Evolutionary conservation across 1,284 basidiomycete genomes (phyloP).

Genomic region (Trametes hirsuta): DNA sequence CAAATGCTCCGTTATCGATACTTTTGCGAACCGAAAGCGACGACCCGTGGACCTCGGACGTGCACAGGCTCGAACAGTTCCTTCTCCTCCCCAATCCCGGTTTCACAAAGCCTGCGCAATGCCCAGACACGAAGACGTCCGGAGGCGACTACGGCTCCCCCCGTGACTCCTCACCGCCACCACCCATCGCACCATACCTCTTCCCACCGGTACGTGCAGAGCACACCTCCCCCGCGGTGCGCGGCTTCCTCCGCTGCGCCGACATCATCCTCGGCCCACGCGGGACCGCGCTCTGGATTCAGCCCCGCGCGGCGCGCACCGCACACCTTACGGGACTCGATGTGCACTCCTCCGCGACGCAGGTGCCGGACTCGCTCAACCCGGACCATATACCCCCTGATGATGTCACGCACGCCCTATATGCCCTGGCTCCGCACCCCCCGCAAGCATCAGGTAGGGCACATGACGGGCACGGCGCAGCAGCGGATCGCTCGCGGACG

Average conservation of each 20-base stretch:
- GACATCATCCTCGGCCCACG: constrained; percentile 52
- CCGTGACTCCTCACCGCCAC: neutral
- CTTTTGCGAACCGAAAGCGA: constrained; percentile 58
- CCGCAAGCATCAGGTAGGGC: no score
- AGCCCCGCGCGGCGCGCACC: constrained; percentile 42
- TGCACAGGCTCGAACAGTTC: constrained; percentile 52
- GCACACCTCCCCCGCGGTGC: constrained; percentile 40
- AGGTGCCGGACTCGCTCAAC: constrained; percentile 15
- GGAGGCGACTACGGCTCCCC: neutral
- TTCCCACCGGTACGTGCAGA: constrained; percentile 46
- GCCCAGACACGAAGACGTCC: neutral
- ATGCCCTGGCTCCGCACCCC: no score
- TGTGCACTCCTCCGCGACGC: constrained; percentile 32
- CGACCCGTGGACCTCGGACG: constrained; percentile 58
- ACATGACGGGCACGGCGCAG: neutral
- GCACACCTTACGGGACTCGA: constrained; percentile 31
- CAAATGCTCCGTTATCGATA: constrained; percentile 43
- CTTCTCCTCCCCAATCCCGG: constrained; percentile 42
- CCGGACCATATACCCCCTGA: constrained; percentile 9
- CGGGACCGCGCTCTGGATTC: constrained; percentile 63
- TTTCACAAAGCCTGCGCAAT: constrained; percentile 10
- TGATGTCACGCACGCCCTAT: neutral
- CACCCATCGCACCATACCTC: constrained; percentile 35
- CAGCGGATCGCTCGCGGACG: constrained; percentile 20
- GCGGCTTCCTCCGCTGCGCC: constrained; percentile 54